A percentile compares a stretch with the other conserved stretches of the same genome.
phyloP scores from a whole-genome alignment of 352 stramenopile genomes.

The Phytophthora multivora region DNA sequence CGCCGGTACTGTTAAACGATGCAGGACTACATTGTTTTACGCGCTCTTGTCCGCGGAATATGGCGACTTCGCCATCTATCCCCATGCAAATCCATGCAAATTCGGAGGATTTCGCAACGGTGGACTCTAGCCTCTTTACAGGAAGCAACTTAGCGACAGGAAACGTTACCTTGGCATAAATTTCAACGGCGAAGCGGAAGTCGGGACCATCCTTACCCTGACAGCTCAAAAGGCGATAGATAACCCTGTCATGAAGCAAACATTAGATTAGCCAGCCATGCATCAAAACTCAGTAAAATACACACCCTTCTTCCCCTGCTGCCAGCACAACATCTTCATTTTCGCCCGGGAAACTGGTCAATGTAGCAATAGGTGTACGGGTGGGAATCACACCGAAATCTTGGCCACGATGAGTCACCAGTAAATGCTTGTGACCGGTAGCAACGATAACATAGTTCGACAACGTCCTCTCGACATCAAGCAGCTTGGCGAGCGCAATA shows the following conservation, averaged over 20 bases:
- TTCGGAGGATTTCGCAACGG: background rate
- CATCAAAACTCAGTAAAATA: background rate
- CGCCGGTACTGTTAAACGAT: constrained; percentile 7
- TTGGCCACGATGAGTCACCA: constrained; percentile 48
- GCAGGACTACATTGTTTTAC: constrained; percentile 34
- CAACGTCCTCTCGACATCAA: constrained; percentile 57
- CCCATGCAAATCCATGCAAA: constrained; percentile 50
- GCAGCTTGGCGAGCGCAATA: constrained; percentile 37
- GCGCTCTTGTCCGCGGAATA: constrained; percentile 41
- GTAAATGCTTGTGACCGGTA: constrained; percentile 49
- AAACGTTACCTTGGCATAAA: constrained; percentile 46
- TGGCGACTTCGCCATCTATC: constrained; percentile 37
- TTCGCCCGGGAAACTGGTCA: constrained; percentile 27
- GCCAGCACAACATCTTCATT: constrained; percentile 47
- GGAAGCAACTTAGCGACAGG: constrained; percentile 45
- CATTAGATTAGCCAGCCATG: constrained; percentile 1
- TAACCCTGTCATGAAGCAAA: constrained; percentile 32
- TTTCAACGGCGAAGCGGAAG: constrained; percentile 42
- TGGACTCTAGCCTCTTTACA: constrained; percentile 7
- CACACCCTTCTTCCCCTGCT: constrained; percentile 56
- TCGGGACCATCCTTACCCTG: constrained; percentile 31
- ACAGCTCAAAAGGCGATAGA: constrained; percentile 47
- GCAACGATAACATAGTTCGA: constrained; percentile 57
- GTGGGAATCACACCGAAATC: constrained; percentile 36
- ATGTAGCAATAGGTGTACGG: constrained; percentile 32